Conservation (phyloP, 2,329 filamentous ascomycete genomes). For the Rhinocladiella similis region DNA sequence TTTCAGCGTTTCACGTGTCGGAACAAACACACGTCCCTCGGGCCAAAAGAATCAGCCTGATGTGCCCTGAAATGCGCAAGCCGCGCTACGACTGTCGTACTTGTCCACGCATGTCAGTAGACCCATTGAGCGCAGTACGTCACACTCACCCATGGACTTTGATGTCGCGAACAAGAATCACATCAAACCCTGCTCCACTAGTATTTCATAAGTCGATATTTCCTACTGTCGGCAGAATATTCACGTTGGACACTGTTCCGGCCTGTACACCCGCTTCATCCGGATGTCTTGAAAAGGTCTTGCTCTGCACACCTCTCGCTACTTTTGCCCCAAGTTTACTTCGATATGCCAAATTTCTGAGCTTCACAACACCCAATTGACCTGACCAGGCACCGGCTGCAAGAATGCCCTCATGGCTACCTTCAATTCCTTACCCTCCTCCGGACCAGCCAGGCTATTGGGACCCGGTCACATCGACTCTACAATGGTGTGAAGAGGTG, state of each 20-base stretch:
- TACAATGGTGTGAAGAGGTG: slow-evolving; percentile 82
- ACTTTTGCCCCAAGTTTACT: background rate
- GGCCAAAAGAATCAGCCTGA: background rate
- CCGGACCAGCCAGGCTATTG: slow-evolving; percentile 60
- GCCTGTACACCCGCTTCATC: background rate
- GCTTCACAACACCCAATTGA: background rate
- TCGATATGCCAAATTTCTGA: background rate
- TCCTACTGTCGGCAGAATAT: background rate
- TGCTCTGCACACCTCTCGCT: background rate
- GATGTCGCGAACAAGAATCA: background rate
- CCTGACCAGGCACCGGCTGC: background rate
- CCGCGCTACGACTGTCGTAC: too few species aligned
- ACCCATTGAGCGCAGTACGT: background rate
- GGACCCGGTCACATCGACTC: slow-evolving; percentile 68
- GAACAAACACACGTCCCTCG: background rate
- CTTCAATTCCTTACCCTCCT: slow-evolving; percentile 51
- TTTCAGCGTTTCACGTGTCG: background rate
- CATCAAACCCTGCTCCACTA: background rate
- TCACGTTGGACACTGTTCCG: background rate
- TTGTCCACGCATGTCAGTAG: too few species aligned
- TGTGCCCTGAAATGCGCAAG: background rate
- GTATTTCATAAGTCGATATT: background rate
- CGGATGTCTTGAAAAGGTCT: background rate
- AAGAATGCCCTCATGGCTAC: slow-evolving; percentile 40
- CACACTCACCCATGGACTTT: background rate